Base-by-base conservation (phyloP, 2,329 filamentous ascomycete genomes). In the Penicillium sp. region DNA sequence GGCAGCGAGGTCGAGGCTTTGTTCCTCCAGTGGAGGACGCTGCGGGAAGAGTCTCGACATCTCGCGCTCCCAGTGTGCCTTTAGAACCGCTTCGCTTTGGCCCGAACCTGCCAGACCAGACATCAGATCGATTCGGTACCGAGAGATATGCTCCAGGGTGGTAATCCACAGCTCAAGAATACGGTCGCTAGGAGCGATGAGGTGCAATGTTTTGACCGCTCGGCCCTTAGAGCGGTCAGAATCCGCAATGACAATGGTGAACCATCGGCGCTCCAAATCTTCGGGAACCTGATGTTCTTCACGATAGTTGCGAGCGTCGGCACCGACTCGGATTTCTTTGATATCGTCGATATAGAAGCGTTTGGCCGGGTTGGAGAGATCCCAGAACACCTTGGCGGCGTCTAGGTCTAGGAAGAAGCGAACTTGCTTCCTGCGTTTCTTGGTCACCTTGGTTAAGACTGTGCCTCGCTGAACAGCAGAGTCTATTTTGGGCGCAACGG, bases 271-370 rank as follows among this genome's bases (percentile, higher is more conserved):
- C 65, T 92, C 88, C 38, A 86, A 82, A 6, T 83, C 77, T 49
- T 87, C 82, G 0, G 86, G 77, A 23, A 94, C 78, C 38, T 86
- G 84, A 68, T 89, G 90, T 71, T 97, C 92, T 65, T 93, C 86
- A 40, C 90, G 88, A 70, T 96, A 96, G 69, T 96, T 93, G 54
- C 89, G 86, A 18, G 93, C 90, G 69, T 97, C 90, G 13, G 83
- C 83, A 18, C 90, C 91, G 34, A 87, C 85, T 59, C 92, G 86
- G 46, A 97, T 91, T 68, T 96, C 91, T 67, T 90, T 88, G 66
- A 99, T 93, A 70, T 97, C 91, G 67, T 99, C 94, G 59, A 99
- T 90, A 72, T 96, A 95, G 60, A 99, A 88, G 50, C 85, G 86
- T 71, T 97, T 97, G 25, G 86, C 84, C 1, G 89, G 86, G 35